Percentiles rank a stretch among this genome's conserved stretches.
These are phyloP conservation scores for Obba rivulosa DNA, from an alignment of 768 basidiomycete genomes.

Conservation along the genomic window DNA sequence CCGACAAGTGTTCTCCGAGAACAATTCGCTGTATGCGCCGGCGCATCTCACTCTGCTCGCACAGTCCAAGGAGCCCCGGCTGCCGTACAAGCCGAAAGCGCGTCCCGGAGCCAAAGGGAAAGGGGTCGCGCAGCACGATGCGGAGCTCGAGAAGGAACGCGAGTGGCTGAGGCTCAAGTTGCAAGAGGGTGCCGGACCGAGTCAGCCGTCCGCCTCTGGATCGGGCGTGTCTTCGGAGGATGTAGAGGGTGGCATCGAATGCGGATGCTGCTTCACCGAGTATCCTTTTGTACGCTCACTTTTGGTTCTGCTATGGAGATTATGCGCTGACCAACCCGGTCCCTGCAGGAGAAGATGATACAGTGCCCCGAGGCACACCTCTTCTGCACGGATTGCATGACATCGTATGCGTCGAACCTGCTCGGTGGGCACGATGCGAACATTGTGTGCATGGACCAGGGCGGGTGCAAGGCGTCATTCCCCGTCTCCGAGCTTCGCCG, in stretches of 20 bases:
- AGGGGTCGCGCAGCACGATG: conserved; percentile 30
- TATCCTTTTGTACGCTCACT: conserved; percentile 72
- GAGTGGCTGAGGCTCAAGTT: conserved; percentile 41
- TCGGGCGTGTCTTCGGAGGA: conserved; percentile 31
- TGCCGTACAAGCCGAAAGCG: conserved; percentile 34
- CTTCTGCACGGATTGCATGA: conserved; percentile 75
- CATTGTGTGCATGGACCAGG: conserved; percentile 80
- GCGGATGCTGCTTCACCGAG: conserved; percentile 79
- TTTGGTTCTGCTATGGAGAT: too few relatives aligned
- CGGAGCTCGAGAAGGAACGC: conserved; percentile 39
- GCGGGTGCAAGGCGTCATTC: conserved; percentile 65
- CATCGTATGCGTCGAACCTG: conserved; percentile 57
- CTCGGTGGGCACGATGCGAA: conserved; percentile 58
- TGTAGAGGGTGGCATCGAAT: conserved; percentile 67
- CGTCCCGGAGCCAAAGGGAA: conserved; percentile 33
- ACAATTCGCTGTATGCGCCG: conserved; percentile 58
- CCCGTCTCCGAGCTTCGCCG: conserved; percentile 63
- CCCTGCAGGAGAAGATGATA: conserved; percentile 74
- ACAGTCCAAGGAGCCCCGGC: conserved; percentile 25
- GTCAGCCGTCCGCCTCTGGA: conserved; percentile 16
- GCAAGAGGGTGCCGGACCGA: conserved; percentile 18
- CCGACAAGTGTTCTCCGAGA: conserved; percentile 31
- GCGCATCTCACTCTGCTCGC: conserved; percentile 48
- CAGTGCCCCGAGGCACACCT: conserved; percentile 89
- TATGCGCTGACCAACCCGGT: not conserved